phyloP scores from a whole-genome alignment of 495 filamentous ascomycete species.

The Xanthoparmelia taractica region DNA sequence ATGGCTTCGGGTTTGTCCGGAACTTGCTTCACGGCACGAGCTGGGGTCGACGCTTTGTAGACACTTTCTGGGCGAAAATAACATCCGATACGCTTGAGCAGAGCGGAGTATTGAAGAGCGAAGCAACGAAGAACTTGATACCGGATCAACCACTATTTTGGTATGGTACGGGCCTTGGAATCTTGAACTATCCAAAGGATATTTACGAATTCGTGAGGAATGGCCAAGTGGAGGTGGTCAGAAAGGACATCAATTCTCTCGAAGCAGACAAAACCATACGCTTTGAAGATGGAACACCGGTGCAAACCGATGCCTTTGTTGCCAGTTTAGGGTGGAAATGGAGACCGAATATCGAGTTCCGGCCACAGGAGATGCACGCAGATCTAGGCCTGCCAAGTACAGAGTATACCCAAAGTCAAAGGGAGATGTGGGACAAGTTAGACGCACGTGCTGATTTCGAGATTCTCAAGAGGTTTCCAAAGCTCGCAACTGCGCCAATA shows the following conservation, averaged over 20 bases:
- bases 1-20: constrained; percentile 41
- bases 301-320: constrained; percentile 58
- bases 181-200: constrained; percentile 62
- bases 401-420: constrained; percentile 11
- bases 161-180: constrained; percentile 51
- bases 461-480: constrained; percentile 59
- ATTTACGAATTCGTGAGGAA: constrained; percentile 55
- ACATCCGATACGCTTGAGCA: constrained; percentile 33
- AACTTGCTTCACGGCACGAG: constrained; percentile 58
- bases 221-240: constrained; percentile 51
- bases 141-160: constrained; percentile 60
- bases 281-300: constrained; percentile 46
- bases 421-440: constrained; percentile 19
- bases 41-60: constrained; percentile 59
- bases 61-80: constrained; percentile 60
- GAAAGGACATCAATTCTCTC: constrained; percentile 52
- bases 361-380: constrained; percentile 42
- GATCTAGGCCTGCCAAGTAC: constrained; percentile 31
- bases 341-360: constrained; percentile 54
- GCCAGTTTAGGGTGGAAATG: constrained; percentile 64
- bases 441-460: constrained; percentile 49
- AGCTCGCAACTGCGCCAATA: neutral
- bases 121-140: constrained; percentile 55
- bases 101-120: constrained; percentile 53
- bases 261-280: constrained; percentile 40